A percentile compares a stretch with the other conserved stretches of the same genome.
phyloP scores from a whole-genome alignment of 2,329 filamentous ascomycete genomes.

The Penicillium sp. region DNA sequence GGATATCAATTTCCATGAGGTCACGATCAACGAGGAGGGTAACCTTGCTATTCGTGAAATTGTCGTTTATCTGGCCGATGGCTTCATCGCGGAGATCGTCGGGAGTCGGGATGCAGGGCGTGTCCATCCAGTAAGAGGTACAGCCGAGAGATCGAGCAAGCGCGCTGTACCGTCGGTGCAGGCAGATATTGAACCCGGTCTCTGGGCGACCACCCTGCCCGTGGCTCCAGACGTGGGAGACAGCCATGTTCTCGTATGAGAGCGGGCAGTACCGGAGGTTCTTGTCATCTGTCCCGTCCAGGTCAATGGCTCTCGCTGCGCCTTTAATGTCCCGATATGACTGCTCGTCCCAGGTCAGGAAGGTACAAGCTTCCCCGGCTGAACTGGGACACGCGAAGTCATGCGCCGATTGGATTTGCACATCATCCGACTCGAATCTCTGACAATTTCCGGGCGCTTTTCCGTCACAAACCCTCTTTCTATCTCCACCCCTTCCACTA shows the following conservation, averaged over 20 bases:
- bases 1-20: slow-evolving; percentile 32
- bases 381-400: slow-evolving; percentile 14
- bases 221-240: slow-evolving; percentile 34
- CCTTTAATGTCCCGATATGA: slow-evolving; percentile 18
- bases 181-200: slow-evolving; percentile 29
- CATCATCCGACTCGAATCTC: slow-evolving; percentile 22
- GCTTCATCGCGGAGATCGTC: slow-evolving; percentile 28
- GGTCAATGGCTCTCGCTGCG: slow-evolving; percentile 20
- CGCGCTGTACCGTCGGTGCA: slow-evolving; percentile 28
- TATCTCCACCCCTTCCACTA: neutral
- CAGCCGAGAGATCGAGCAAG: slow-evolving; percentile 28
- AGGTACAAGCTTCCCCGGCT: slow-evolving; percentile 6
- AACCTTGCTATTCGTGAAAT: slow-evolving; percentile 27
- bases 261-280: slow-evolving; percentile 18
- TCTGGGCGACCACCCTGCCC: slow-evolving; percentile 32
- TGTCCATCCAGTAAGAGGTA: slow-evolving; percentile 38
- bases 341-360: slow-evolving; percentile 22
- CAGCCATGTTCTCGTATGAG: slow-evolving; percentile 22
- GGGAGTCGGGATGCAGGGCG: slow-evolving; percentile 33
- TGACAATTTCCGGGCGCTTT: slow-evolving; percentile 23
- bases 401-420: slow-evolving; percentile 24
- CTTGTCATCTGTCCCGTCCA: slow-evolving; percentile 7
- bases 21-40: slow-evolving; percentile 31
- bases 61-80: slow-evolving; percentile 30
- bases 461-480: slow-evolving; percentile 19